Percentiles rank a stretch among this genome's conserved stretches.
Evolutionary conservation across 2,329 filamentous ascomycete genomes (phyloP).

Genomic region (Aureobasidium melanogenum): DNA sequence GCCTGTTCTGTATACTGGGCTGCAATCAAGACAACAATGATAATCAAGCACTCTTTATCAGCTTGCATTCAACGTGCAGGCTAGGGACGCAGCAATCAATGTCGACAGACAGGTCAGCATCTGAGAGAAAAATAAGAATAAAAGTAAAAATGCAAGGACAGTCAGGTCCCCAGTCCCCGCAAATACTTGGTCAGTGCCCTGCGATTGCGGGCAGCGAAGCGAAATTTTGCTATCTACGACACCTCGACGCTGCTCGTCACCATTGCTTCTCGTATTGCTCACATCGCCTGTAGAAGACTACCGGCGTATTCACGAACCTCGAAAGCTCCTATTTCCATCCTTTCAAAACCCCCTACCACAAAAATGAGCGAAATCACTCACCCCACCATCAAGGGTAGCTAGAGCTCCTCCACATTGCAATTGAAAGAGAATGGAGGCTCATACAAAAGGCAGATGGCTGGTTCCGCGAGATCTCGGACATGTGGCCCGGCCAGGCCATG

Average conservation of each 20-base stretch:
- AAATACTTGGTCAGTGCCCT: too few species aligned
- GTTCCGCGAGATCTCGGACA: slow-evolving; percentile 97
- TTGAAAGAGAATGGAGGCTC: slow-evolving; percentile 15
- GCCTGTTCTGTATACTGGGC: not conserved
- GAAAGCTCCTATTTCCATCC: not conserved
- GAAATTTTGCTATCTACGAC: not conserved
- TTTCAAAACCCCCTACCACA: not conserved
- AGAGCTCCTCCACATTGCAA: slow-evolving; percentile 5
- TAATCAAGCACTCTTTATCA: not conserved
- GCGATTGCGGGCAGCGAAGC: not conserved
- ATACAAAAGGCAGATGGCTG: slow-evolving; percentile 68
- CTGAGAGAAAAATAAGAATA: not conserved
- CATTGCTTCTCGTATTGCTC: slow-evolving; percentile 9
- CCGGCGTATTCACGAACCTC: not conserved
- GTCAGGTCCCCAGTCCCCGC: not conserved
- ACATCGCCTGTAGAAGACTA: not conserved
- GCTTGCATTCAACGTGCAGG: not conserved
- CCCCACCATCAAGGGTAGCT: slow-evolving; percentile 66
- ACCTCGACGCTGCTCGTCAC: not conserved
- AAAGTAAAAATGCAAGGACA: not conserved
- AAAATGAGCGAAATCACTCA: slow-evolving; percentile 62
- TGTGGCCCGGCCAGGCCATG: slow-evolving; percentile 99
- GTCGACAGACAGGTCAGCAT: not conserved
- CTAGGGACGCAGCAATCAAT: not conserved
- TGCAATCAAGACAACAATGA: not conserved